Evolutionary conservation across 805 yeast genomes (phyloP).

Genomic region (Candida sanyiensis): DNA sequence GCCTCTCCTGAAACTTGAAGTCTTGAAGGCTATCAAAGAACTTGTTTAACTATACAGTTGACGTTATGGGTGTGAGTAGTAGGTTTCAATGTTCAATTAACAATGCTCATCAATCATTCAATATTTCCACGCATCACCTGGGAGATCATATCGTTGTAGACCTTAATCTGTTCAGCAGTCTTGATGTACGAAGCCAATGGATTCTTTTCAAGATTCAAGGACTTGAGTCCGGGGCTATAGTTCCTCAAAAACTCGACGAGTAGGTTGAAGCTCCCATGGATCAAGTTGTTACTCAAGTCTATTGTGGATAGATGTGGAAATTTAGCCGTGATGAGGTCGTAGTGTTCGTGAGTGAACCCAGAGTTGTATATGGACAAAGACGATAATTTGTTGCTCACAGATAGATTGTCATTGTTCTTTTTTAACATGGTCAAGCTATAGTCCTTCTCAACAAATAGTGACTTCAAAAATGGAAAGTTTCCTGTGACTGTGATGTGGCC

Average conservation of each 20-base stretch:
- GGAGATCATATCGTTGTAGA: slow-evolving; percentile 9
- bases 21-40: slow-evolving; percentile 15
- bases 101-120: neutral
- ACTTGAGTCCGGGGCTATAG: slow-evolving; percentile 4
- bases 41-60: slow-evolving; percentile 3
- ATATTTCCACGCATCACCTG: slow-evolving; percentile 6
- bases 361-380: slow-evolving; percentile 5
- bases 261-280: slow-evolving; percentile 9
- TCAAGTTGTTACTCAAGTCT: slow-evolving; percentile 9
- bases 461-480: slow-evolving; percentile 3
- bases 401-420: neutral
- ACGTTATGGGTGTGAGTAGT: too few relatives aligned
- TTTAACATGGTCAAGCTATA: slow-evolving; percentile 1
- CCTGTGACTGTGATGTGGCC: slow-evolving; percentile 5
- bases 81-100: too few relatives aligned
- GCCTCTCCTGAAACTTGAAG: slow-evolving; percentile 12
- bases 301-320: slow-evolving; percentile 10
- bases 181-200: slow-evolving; percentile 10
- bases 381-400: slow-evolving; percentile 3
- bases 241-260: slow-evolving; percentile 6
- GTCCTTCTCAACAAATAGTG: slow-evolving; percentile 1
- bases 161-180: slow-evolving; percentile 5
- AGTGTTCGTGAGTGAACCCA: slow-evolving; percentile 5
- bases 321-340: slow-evolving; percentile 2
- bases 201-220: slow-evolving; percentile 11